A percentile compares a stretch with the other conserved stretches of the same genome.
phyloP scores from a whole-genome alignment of 2,329 filamentous ascomycete species.

The Paecilomyces sp. region DNA sequence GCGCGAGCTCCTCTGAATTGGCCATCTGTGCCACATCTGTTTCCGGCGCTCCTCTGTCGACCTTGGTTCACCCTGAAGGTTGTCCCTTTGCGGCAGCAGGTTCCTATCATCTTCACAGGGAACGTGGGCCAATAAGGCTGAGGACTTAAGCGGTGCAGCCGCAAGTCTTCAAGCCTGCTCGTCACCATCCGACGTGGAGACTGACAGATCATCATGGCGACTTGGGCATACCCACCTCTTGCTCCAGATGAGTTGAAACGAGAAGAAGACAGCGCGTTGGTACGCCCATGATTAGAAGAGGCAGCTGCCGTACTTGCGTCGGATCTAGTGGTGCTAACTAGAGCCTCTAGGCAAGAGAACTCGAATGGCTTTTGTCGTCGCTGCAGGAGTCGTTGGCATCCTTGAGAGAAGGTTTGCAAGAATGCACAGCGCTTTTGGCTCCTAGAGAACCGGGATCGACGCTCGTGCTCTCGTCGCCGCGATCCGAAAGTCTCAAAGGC shows the following conservation, averaged over 20 bases:
- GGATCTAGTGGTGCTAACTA: constrained; percentile 6
- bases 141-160: not conserved
- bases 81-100: not conserved
- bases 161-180: not conserved
- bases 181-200: not conserved
- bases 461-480: constrained; percentile 76
- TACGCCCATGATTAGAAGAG: constrained; percentile 19
- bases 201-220: constrained; percentile 43
- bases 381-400: constrained; percentile 55
- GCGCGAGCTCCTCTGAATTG: not conserved
- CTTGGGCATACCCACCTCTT: constrained; percentile 54
- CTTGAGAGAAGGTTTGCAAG: constrained; percentile 67
- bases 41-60: not conserved
- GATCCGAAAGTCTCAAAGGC: constrained; percentile 87
- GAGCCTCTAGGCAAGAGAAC: constrained; percentile 44
- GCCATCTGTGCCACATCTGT: not conserved
- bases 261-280: constrained; percentile 48
- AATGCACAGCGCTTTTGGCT: constrained; percentile 80
- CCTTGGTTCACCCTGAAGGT: not conserved
- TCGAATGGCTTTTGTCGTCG: constrained; percentile 57
- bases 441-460: constrained; percentile 81
- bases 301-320: not conserved
- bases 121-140: not conserved
- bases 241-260: constrained; percentile 42
- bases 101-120: not conserved